A percentile compares a stretch with the other conserved stretches of the same genome.
phyloP scores from a whole-genome alignment of 805 yeast species.

The Priceomyces melissophilus region DNA sequence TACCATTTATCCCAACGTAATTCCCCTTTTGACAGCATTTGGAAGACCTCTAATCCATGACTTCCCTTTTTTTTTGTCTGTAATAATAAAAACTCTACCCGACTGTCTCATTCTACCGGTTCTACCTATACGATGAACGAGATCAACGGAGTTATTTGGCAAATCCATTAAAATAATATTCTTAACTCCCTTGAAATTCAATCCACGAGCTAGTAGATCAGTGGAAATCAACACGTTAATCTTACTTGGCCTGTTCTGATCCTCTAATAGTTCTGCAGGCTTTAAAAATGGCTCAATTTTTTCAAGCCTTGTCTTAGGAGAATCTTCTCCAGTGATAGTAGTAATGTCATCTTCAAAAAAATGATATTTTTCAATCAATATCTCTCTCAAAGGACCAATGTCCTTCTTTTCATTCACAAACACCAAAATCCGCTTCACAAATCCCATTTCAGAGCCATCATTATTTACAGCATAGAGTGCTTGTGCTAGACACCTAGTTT shows the following conservation, averaged over 20 bases:
- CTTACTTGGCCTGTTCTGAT: constrained; percentile 22
- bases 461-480: constrained; percentile 79
- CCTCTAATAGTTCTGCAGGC: constrained; percentile 49
- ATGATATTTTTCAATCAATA: constrained; percentile 41
- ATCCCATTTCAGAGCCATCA: constrained; percentile 77
- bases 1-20: constrained; percentile 25
- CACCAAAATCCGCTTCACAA: constrained; percentile 74
- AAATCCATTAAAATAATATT: constrained; percentile 82
- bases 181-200: constrained; percentile 77
- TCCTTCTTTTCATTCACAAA: constrained; percentile 76
- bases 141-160: constrained; percentile 80
- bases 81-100: constrained; percentile 83
- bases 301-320: constrained; percentile 54
- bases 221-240: constrained; percentile 80
- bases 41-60: constrained; percentile 83
- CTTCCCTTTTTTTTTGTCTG: constrained; percentile 62
- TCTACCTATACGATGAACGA: constrained; percentile 89
- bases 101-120: constrained; percentile 89
- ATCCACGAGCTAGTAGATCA: constrained; percentile 85
- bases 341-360: constrained; percentile 45
- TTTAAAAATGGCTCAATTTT: constrained; percentile 61
- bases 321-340: constrained; percentile 65
- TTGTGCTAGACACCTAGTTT: constrained; percentile 81
- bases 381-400: constrained; percentile 55
- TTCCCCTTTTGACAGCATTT: constrained; percentile 54